phyloP scores from a whole-genome alignment of 78 protist genomes.

The Emiliania huxleyi region DNA sequence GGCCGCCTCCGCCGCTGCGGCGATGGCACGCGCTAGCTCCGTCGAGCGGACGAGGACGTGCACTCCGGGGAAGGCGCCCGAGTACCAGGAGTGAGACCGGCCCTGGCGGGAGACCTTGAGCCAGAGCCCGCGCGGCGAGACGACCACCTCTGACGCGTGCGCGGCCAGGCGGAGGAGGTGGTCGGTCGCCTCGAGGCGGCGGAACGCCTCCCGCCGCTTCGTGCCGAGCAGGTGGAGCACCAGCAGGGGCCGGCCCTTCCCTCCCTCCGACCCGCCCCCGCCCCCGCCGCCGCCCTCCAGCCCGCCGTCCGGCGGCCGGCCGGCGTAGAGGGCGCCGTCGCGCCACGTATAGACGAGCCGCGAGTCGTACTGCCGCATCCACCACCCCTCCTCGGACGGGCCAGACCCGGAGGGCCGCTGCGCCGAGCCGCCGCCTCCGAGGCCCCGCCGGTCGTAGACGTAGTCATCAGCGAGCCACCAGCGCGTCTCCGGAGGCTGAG shows the following conservation, averaged over 20 bases:
- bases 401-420: neutral
- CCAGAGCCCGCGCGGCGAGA: neutral
- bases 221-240: neutral
- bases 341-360: neutral
- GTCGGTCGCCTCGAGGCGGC: neutral
- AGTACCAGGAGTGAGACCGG: neutral
- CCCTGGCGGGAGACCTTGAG: neutral
- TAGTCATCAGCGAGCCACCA: neutral
- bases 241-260: neutral
- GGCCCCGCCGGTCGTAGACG: neutral
- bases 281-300: too few species aligned
- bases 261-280: too few species aligned
- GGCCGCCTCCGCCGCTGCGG: too few species aligned
- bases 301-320: too few species aligned
- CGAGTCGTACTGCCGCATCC: neutral
- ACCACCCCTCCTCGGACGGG: neutral
- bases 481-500: neutral
- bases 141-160: neutral
- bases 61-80: neutral
- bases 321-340: neutral
- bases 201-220: neutral
- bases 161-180: neutral
- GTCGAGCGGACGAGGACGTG: neutral
- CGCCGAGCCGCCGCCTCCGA: neutral
- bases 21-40: neutral